A percentile compares a stretch with the other conserved stretches of the same genome.
phyloP scores from a whole-genome alignment of 2,329 filamentous ascomycete genomes.

The Colletotrichum sp. region DNA sequence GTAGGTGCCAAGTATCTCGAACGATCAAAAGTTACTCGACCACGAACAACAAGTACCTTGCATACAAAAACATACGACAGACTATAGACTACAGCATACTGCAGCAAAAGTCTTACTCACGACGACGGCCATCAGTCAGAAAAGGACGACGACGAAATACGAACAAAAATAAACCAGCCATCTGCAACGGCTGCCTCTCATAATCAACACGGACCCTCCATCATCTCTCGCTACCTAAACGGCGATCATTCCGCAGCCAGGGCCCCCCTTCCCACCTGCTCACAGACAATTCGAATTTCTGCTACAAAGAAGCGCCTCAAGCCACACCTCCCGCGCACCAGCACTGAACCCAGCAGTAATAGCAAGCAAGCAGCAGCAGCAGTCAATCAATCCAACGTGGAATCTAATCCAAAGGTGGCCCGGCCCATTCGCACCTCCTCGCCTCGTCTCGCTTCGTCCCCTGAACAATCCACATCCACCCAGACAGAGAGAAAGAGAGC shows the following conservation, averaged over 20 bases:
- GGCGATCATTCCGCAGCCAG: constrained; percentile 18
- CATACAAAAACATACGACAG: background rate
- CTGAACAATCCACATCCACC: background rate
- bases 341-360: background rate
- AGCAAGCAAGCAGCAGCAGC: background rate
- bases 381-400: background rate
- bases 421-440: background rate
- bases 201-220: background rate
- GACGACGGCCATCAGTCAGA: background rate
- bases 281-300: constrained; percentile 15
- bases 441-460: constrained; percentile 11
- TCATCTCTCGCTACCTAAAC: constrained; percentile 9
- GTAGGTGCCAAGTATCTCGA: background rate
- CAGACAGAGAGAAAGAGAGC: background rate
- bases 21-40: background rate
- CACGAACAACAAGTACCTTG: background rate
- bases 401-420: background rate
- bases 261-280: background rate
- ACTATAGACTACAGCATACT: background rate
- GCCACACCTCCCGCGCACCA: background rate
- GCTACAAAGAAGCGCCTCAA: constrained; percentile 21
- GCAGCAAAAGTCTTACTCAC: background rate
- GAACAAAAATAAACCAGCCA: background rate
- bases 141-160: background rate
- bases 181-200: background rate